Evolutionary conservation across 352 stramenopile genomes (phyloP).

Genomic region (Pilasporangium apinafurcum): DNA sequence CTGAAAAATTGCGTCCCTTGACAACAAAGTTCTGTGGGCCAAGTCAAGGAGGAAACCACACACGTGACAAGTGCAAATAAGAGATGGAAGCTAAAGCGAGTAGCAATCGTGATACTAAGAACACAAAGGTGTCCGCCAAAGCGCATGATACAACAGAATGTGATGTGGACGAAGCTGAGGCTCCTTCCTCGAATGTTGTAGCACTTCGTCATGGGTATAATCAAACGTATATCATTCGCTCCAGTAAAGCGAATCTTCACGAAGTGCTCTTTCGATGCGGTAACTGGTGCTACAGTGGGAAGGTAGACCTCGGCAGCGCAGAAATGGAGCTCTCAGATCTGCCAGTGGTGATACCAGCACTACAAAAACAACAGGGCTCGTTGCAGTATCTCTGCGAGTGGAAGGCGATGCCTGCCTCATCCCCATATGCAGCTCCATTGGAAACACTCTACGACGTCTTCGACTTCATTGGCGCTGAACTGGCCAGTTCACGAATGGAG

Average conservation of each 20-base stretch:
- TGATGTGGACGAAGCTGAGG: constrained; percentile 34
- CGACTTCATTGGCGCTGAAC: constrained; percentile 78
- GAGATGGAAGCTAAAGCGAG: constrained; percentile 59
- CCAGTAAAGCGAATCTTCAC: constrained; percentile 60
- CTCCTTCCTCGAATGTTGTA: constrained; percentile 55
- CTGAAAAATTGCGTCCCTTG: constrained; percentile 10
- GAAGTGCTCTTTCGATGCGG: constrained; percentile 92
- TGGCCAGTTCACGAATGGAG: constrained; percentile 75
- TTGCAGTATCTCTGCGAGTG: constrained; percentile 91
- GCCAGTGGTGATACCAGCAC: constrained; percentile 83
- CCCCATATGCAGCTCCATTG: constrained; percentile 61
- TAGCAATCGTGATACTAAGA: constrained; percentile 7
- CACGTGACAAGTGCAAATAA: background rate
- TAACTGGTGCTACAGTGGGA: constrained; percentile 93
- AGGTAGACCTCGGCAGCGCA: constrained; percentile 80
- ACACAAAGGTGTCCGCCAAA: constrained; percentile 20
- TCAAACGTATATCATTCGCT: constrained; percentile 89
- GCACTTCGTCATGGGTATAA: constrained; percentile 88
- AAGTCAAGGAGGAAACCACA: background rate
- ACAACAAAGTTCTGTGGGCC: background rate
- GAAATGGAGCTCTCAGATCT: constrained; percentile 85
- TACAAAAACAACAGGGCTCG: constrained; percentile 92
- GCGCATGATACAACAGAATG: constrained; percentile 18
- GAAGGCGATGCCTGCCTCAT: constrained; percentile 64
- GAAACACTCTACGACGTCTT: constrained; percentile 80